A percentile compares a stretch with the other conserved stretches of the same genome.
Conservation (phyloP, 176 grass and related monocot species). For the Zoysia japonica region DNA sequence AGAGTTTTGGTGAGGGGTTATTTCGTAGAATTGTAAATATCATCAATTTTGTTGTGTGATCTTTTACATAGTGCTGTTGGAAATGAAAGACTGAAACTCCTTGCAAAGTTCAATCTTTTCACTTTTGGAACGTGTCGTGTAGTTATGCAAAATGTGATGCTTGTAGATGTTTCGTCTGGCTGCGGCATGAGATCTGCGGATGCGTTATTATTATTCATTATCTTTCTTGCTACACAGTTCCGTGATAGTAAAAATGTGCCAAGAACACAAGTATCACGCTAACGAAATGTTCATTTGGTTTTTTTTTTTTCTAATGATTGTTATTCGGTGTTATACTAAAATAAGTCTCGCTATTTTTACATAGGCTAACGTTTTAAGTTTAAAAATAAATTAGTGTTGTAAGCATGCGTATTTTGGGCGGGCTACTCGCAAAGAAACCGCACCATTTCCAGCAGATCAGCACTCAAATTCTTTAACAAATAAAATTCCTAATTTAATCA, state of each 20-base stretch:
- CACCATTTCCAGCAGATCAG: no score
- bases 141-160: neutral
- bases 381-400: no score
- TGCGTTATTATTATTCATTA: neutral
- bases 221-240: neutral
- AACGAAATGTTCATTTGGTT: neutral
- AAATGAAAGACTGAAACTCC: constrained; percentile 39
- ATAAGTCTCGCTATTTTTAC: neutral
- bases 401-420: no score
- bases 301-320: neutral
- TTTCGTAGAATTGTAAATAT: constrained; percentile 56
- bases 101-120: neutral
- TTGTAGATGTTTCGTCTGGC: neutral
- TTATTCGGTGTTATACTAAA: neutral
- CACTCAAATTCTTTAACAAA: neutral
- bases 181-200: neutral
- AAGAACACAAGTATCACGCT: neutral
- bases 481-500: neutral
- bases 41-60: constrained; percentile 13
- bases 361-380: no score
- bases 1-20: constrained; percentile 44
- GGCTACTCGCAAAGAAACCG: neutral
- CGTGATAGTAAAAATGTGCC: neutral
- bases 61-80: constrained; percentile 45
- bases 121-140: neutral